These are phyloP conservation scores for Exidia glandulosa DNA, from an alignment of 768 basidiomycete genomes.

Conservation along the genomic window DNA sequence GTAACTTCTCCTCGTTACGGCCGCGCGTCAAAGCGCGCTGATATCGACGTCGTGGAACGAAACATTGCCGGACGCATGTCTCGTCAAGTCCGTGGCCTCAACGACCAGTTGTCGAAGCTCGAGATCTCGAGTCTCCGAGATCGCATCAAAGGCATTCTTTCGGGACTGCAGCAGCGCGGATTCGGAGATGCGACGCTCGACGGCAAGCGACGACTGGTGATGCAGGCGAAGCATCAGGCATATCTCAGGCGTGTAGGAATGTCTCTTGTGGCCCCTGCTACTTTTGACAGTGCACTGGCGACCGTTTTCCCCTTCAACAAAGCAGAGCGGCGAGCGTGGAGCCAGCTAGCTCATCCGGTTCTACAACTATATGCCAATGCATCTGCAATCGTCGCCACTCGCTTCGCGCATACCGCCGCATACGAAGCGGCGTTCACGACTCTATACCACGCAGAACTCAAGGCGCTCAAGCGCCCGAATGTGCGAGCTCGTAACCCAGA, in stretches of 20 bases:
- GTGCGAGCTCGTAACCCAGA: constrained; percentile 33
- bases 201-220: background rate
- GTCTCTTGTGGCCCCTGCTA: background rate
- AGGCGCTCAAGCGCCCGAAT: too few species aligned
- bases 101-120: background rate
- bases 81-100: background rate
- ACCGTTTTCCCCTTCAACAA: constrained; percentile 15
- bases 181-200: background rate
- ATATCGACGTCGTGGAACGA: constrained; percentile 53
- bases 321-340: constrained; percentile 29
- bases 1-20: constrained; percentile 53
- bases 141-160: background rate
- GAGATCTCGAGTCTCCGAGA: background rate
- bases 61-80: constrained; percentile 48
- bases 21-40: constrained; percentile 47
- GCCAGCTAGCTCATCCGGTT: constrained; percentile 23
- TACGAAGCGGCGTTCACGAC: constrained; percentile 51
- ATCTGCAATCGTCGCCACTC: constrained; percentile 30
- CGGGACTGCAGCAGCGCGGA: background rate
- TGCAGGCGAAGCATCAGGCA: background rate
- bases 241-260: background rate
- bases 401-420: constrained; percentile 45
- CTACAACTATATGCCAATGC: constrained; percentile 30
- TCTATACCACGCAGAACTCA: constrained; percentile 39
- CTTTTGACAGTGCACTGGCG: background rate